phyloP scores from a whole-genome alignment of 176 grass and related monocot genomes.

The Oryza meridionalis region DNA sequence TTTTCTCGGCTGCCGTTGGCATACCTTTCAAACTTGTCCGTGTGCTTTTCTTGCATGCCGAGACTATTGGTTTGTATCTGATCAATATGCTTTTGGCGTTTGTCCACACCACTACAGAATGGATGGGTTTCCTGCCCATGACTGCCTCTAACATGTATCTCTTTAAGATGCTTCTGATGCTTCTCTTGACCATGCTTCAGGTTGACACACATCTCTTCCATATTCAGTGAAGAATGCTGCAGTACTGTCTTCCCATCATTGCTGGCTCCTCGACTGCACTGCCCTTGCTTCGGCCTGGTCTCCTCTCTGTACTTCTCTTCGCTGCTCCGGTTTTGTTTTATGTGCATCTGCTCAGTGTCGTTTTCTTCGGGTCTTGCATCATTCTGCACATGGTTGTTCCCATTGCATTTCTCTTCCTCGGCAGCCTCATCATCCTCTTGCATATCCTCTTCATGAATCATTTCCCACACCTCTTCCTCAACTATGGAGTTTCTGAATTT shows the following conservation, averaged over 20 bases:
- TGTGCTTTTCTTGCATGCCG: constrained; percentile 30
- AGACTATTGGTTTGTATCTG: constrained; percentile 2
- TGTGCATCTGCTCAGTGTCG: neutral
- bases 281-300: neutral
- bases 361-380: constrained; percentile 22
- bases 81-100: constrained; percentile 41
- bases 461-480: constrained; percentile 59
- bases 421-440: constrained; percentile 2
- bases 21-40: constrained; percentile 20
- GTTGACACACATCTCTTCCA: constrained; percentile 21
- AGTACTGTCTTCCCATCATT: neutral
- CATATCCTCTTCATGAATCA: constrained; percentile 35
- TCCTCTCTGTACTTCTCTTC: neutral
- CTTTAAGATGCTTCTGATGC: constrained; percentile 21
- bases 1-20: constrained; percentile 25
- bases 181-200: constrained; percentile 6
- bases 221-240: neutral
- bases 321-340: neutral
- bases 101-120: neutral
- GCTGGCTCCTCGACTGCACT: neutral
- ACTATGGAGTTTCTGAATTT: constrained; percentile 56
- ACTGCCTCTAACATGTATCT: constrained; percentile 38
- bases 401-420: neutral
- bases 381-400: neutral
- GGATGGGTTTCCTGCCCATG: constrained; percentile 26